Conservation (phyloP, 176 grass and related monocot genomes). For the Thinopyrum elongatum region DNA sequence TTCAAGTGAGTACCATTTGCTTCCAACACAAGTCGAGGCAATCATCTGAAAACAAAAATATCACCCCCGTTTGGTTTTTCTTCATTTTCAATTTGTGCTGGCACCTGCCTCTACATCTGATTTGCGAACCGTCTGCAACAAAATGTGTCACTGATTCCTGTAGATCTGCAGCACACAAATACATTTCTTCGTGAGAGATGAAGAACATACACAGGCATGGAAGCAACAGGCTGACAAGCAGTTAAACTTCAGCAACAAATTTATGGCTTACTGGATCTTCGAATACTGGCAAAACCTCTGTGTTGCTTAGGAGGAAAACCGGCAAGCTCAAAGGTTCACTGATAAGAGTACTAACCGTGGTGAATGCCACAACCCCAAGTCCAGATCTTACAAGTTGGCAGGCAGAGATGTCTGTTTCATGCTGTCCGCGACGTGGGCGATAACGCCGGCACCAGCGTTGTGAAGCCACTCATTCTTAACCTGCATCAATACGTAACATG, state of each 20-base stretch:
- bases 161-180: neutral
- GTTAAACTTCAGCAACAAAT: neutral
- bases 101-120: neutral
- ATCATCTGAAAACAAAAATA: neutral
- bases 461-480: constrained; percentile 80
- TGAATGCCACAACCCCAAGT: neutral
- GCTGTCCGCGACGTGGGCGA: constrained; percentile 61
- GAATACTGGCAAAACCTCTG: neutral
- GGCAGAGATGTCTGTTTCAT: constrained; percentile 51
- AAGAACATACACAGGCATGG: neutral
- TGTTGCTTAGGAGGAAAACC: neutral
- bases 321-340: neutral
- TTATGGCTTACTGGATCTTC: neutral
- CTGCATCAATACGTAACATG: constrained; percentile 15
- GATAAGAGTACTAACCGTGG: neutral
- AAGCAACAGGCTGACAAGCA: neutral
- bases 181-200: neutral
- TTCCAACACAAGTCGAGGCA: neutral
- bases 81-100: neutral
- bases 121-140: neutral
- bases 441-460: constrained; percentile 73
- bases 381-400: constrained; percentile 40
- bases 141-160: neutral
- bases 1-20: neutral
- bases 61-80: neutral